Evolutionary conservation across 1,139 yeast genomes (phyloP).

Genomic region (Geotrichum klebahnii): DNA sequence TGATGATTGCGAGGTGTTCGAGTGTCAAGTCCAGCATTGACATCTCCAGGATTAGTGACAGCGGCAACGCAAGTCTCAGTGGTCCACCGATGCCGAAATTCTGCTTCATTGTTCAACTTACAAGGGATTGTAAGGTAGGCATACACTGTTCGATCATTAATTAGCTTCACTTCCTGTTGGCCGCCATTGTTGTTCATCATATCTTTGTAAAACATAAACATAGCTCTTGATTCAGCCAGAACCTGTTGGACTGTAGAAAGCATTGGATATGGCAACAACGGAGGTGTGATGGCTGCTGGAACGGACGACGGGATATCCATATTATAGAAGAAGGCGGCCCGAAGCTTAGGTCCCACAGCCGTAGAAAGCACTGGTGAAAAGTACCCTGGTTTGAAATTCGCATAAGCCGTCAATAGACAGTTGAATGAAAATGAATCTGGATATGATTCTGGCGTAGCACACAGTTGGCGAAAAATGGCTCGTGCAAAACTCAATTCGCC

Average conservation of each 20-base stretch:
- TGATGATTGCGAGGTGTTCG: slow-evolving; percentile 49
- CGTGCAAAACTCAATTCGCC: slow-evolving; percentile 76
- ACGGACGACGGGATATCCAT: slow-evolving; percentile 18
- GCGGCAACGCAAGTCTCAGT: slow-evolving; percentile 41
- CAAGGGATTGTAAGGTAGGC: slow-evolving; percentile 56
- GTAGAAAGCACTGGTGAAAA: slow-evolving; percentile 39
- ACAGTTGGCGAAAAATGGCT: slow-evolving; percentile 60
- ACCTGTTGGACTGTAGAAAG: slow-evolving; percentile 46
- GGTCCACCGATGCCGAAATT: slow-evolving; percentile 51
- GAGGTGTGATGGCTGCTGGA: slow-evolving; percentile 43
- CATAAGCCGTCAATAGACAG: slow-evolving; percentile 38
- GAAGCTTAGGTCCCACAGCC: slow-evolving; percentile 33
- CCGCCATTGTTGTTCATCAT: not conserved
- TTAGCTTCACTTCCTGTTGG: slow-evolving; percentile 27
- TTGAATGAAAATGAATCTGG: slow-evolving; percentile 35
- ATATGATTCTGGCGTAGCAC: slow-evolving; percentile 39
- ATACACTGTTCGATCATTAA: slow-evolving; percentile 46
- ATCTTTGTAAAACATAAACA: slow-evolving; percentile 56
- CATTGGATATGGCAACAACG: slow-evolving; percentile 60
- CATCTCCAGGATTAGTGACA: slow-evolving; percentile 12
- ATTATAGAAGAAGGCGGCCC: slow-evolving; percentile 31
- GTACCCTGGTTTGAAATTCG: slow-evolving; percentile 35
- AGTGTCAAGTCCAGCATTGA: slow-evolving; percentile 11
- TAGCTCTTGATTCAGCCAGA: slow-evolving; percentile 71
- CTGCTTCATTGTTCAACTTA: slow-evolving; percentile 46